Evolutionary conservation across 768 basidiomycete species (phyloP).

Genomic region (Myochromella boudieri): DNA sequence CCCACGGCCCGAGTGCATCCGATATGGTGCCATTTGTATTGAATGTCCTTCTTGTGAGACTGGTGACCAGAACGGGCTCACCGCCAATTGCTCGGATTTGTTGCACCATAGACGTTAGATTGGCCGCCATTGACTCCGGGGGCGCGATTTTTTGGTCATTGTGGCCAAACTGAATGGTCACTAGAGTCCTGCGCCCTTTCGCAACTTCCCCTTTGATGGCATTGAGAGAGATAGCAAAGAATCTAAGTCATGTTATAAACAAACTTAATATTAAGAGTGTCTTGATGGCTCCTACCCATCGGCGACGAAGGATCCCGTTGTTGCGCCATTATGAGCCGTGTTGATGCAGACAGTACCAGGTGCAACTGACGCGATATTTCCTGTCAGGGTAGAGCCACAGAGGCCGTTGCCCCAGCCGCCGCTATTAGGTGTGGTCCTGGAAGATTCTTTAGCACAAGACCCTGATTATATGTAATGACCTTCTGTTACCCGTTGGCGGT

Average conservation of each 20-base stretch:
- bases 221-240: constrained; percentile 33
- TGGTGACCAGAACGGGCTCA: constrained; percentile 41
- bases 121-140: constrained; percentile 42
- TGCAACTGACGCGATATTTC: constrained; percentile 31
- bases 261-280: not conserved
- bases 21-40: constrained; percentile 33
- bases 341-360: constrained; percentile 37
- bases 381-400: constrained; percentile 31
- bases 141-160: constrained; percentile 41
- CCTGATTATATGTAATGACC: too few species aligned
- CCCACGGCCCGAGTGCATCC: constrained; percentile 37
- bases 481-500: constrained; percentile 40
- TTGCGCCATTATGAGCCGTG: constrained; percentile 39
- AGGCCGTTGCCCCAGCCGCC: constrained; percentile 44
- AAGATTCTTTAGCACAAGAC: too few species aligned
- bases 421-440: constrained; percentile 32
- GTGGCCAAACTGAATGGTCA: constrained; percentile 44
- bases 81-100: constrained; percentile 35
- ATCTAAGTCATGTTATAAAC: constrained; percentile 14
- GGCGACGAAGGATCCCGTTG: constrained; percentile 40
- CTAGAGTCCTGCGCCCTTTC: constrained; percentile 32
- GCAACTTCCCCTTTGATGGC: constrained; percentile 33
- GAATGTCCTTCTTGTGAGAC: constrained; percentile 38
- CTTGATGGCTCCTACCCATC: constrained; percentile 24
- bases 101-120: constrained; percentile 38